Conservation (phyloP, 768 basidiomycete species). For the Floccularia luteovirens region DNA sequence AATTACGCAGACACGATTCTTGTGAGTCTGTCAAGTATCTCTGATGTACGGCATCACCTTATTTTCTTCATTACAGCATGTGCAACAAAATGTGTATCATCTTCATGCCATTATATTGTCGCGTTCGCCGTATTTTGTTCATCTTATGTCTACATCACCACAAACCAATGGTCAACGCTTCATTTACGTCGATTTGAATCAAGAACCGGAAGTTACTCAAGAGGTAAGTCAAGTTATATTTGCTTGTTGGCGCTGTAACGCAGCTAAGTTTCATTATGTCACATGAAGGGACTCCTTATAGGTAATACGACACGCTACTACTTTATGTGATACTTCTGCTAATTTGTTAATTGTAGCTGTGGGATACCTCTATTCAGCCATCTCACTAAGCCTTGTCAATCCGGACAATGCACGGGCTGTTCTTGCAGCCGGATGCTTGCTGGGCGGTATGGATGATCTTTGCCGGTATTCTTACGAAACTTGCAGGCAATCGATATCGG, state of each 20-base stretch:
- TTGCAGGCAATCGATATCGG: slow-evolving; percentile 68
- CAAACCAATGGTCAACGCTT: slow-evolving; percentile 57
- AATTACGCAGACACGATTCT: slow-evolving; percentile 80
- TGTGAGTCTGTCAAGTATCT: slow-evolving; percentile 31
- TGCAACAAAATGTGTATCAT: slow-evolving; percentile 66
- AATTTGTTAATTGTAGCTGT: slow-evolving; percentile 44
- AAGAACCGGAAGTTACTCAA: slow-evolving; percentile 76
- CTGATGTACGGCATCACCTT: slow-evolving; percentile 4
- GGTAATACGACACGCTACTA: too few relatives aligned
- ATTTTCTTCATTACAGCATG: slow-evolving; percentile 39
- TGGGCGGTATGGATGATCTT: slow-evolving; percentile 85
- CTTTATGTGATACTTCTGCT: too few relatives aligned
- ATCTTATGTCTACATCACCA: slow-evolving; percentile 79
- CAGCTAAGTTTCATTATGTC: too few relatives aligned
- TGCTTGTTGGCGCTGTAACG: slow-evolving; percentile 7
- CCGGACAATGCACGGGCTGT: slow-evolving; percentile 80
- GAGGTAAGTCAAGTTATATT: slow-evolving; percentile 47
- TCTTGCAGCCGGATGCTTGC: slow-evolving; percentile 76
- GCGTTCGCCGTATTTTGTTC: slow-evolving; percentile 81
- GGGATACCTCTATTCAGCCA: slow-evolving; percentile 73
- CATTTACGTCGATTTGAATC: slow-evolving; percentile 69
- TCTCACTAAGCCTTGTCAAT: slow-evolving; percentile 59
- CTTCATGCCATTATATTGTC: slow-evolving; percentile 84
- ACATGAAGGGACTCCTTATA: too few relatives aligned
- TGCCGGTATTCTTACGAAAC: slow-evolving; percentile 72